These are phyloP conservation scores for Coniochaeta hoffmannii DNA, from an alignment of 2,329 filamentous ascomycete species.

Conservation along the genomic window DNA sequence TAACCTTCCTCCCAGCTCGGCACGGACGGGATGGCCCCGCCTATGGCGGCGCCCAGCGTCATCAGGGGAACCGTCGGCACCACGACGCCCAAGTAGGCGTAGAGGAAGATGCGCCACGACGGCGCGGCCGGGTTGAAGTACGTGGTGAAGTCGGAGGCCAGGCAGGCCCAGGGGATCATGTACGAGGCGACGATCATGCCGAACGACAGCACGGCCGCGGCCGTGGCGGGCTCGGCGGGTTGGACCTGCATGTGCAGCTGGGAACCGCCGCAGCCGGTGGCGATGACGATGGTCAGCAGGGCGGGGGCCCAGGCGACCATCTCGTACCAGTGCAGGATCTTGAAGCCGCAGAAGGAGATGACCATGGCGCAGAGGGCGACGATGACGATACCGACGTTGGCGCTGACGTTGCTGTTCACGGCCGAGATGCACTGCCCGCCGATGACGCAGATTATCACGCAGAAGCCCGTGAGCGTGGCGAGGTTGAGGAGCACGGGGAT, in stretches of 20 bases:
- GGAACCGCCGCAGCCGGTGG: slow-evolving; percentile 44
- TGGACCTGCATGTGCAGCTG: slow-evolving; percentile 39
- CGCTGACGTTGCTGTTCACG: slow-evolving; percentile 39
- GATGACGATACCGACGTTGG: slow-evolving; percentile 53
- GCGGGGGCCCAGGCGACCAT: slow-evolving; percentile 50
- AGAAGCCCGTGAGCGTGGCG: slow-evolving; percentile 56
- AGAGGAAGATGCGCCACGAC: slow-evolving; percentile 35
- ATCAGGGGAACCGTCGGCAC: slow-evolving; percentile 52
- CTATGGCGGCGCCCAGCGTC: slow-evolving; percentile 57
- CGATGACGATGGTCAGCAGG: slow-evolving; percentile 45
- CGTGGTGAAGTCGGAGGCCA: slow-evolving; percentile 53
- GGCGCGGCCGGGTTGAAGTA: slow-evolving; percentile 49
- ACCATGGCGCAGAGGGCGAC: slow-evolving; percentile 48
- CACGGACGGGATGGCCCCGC: slow-evolving; percentile 47
- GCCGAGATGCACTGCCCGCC: slow-evolving; percentile 53
- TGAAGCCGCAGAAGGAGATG: slow-evolving; percentile 56
- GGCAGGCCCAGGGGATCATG: slow-evolving; percentile 53
- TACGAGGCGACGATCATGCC: slow-evolving; percentile 56
- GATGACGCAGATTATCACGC: slow-evolving; percentile 52
- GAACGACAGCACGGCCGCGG: slow-evolving; percentile 43
- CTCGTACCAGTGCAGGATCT: slow-evolving; percentile 49
- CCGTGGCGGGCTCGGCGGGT: slow-evolving; percentile 29
- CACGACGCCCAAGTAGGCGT: slow-evolving; percentile 48
- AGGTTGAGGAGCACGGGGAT: slow-evolving; percentile 56
- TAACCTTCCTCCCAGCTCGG: slow-evolving; percentile 48